These are phyloP conservation scores for Solanum rostratum DNA, from an alignment of 257 asterid genomes.

Conservation along the genomic window DNA sequence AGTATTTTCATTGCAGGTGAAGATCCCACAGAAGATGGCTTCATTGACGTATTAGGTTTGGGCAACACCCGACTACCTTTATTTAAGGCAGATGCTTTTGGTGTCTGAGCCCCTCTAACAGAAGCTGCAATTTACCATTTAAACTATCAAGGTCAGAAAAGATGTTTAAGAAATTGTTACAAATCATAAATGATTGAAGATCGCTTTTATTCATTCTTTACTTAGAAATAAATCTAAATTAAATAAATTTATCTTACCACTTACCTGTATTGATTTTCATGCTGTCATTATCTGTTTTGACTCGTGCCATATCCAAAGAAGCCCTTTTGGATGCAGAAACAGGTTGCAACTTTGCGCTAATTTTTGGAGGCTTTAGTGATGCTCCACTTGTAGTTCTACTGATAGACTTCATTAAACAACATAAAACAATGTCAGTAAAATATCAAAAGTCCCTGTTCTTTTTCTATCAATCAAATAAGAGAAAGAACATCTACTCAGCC, in stretches of 20 bases:
- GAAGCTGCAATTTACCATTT: constrained; percentile 26
- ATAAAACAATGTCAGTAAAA: constrained; percentile 3
- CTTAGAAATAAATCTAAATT: background rate
- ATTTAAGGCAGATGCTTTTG: constrained; percentile 30
- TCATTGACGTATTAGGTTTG: constrained; percentile 37
- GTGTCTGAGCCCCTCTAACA: constrained; percentile 39
- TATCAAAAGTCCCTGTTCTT: background rate
- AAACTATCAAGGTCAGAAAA: background rate
- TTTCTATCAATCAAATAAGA: background rate
- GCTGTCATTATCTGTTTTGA: constrained; percentile 39
- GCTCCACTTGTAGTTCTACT: constrained; percentile 27
- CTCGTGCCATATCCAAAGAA: constrained; percentile 32
- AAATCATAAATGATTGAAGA: background rate
- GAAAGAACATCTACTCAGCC: background rate
- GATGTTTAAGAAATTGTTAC: background rate
- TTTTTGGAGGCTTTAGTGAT: constrained; percentile 40
- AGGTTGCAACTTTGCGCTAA: constrained; percentile 23
- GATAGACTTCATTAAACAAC: constrained; percentile 24
- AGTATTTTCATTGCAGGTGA: constrained; percentile 32
- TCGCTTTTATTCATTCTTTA: background rate
- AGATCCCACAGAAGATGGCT: constrained; percentile 33
- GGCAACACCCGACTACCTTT: constrained; percentile 46
- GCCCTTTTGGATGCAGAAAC: constrained; percentile 43
- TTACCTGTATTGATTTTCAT: constrained; percentile 28
- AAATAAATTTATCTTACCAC: constrained; percentile 1